phyloP scores from a whole-genome alignment of 2,329 filamentous ascomycete genomes.

The Pyrenochaeta sp. region DNA sequence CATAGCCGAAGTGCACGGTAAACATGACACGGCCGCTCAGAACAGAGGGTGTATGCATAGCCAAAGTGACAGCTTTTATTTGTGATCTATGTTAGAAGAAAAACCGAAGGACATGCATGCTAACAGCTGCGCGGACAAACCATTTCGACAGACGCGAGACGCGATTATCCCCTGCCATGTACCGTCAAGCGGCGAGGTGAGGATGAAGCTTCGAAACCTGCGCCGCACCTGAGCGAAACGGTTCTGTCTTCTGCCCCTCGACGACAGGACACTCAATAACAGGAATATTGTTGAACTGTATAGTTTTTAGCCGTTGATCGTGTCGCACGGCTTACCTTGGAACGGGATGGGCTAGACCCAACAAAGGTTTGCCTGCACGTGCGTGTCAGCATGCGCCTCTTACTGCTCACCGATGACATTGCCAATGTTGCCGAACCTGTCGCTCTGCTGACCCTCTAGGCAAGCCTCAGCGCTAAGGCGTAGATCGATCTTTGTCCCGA shows the following conservation, averaged over 20 bases:
- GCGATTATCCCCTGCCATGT: slow-evolving; percentile 4
- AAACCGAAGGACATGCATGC: too few species aligned
- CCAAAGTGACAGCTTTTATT: background rate
- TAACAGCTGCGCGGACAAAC: too few species aligned
- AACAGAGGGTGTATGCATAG: background rate
- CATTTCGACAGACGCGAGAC: too few species aligned
- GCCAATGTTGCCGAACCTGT: slow-evolving; percentile 5
- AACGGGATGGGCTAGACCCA: slow-evolving; percentile 2
- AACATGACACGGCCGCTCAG: slow-evolving; percentile 4
- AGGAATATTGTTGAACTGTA: slow-evolving; percentile 23
- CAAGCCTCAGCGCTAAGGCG: slow-evolving; percentile 5
- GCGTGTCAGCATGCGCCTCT: slow-evolving; percentile 19
- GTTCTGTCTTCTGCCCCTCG: background rate
- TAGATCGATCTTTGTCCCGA: slow-evolving; percentile 7
- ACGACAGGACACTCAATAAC: slow-evolving; percentile 1
- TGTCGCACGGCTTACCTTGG: background rate
- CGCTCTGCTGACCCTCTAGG: slow-evolving; percentile 5
- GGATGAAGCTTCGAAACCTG: slow-evolving; percentile 17
- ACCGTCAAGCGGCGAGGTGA: slow-evolving; percentile 1
- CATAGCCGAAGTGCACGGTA: slow-evolving; percentile 15
- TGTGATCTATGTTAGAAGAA: background rate
- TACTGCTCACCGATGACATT: slow-evolving; percentile 17
- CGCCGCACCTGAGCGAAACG: slow-evolving; percentile 9
- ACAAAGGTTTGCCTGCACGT: slow-evolving; percentile 13
- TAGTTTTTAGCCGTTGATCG: slow-evolving; percentile 22